A percentile compares a stretch with the other conserved stretches of the same genome.
phyloP scores from a whole-genome alignment of 1,284 basidiomycete species.

The Mycosarcoma mackinlayi region DNA sequence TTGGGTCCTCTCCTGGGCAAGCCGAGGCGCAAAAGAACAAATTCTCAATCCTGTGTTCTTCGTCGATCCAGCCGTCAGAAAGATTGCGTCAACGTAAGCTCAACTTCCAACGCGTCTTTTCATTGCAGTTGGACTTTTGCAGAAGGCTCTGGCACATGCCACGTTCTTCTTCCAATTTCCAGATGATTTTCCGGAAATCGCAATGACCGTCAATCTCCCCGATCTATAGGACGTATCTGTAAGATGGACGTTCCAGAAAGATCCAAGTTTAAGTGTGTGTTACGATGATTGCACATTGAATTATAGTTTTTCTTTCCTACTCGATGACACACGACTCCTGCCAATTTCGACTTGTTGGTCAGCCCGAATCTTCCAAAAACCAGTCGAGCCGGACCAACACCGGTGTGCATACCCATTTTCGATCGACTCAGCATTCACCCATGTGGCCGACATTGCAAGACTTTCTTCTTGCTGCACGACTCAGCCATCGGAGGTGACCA shows the following conservation, averaged over 20 bases:
- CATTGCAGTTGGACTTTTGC: slow-evolving; percentile 1
- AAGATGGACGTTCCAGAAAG: too few species aligned
- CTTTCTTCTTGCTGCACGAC: not conserved
- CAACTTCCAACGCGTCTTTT: slow-evolving; percentile 25
- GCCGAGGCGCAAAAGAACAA: not conserved
- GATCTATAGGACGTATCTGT: not conserved
- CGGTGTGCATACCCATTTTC: not conserved
- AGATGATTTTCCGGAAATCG: slow-evolving; percentile 7
- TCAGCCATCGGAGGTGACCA: slow-evolving; percentile 10
- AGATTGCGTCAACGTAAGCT: slow-evolving; percentile 11
- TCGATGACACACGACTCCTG: slow-evolving; percentile 28
- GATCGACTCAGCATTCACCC: not conserved
- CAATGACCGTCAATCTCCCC: not conserved
- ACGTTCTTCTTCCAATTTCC: slow-evolving; percentile 27
- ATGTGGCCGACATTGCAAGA: slow-evolving; percentile 3
- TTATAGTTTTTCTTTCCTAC: not conserved
- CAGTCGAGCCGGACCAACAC: slow-evolving; percentile 3
- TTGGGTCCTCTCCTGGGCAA: too few species aligned
- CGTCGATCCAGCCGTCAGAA: not conserved
- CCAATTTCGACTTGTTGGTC: slow-evolving; percentile 2
- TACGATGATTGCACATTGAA: not conserved
- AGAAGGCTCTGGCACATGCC: slow-evolving; percentile 20
- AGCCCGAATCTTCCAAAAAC: not conserved
- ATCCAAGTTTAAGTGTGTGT: too few species aligned
- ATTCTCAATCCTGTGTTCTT: not conserved